Evolutionary conservation across 2,329 filamentous ascomycete genomes (phyloP).

Genomic region (Xenoacremonium recifei): DNA sequence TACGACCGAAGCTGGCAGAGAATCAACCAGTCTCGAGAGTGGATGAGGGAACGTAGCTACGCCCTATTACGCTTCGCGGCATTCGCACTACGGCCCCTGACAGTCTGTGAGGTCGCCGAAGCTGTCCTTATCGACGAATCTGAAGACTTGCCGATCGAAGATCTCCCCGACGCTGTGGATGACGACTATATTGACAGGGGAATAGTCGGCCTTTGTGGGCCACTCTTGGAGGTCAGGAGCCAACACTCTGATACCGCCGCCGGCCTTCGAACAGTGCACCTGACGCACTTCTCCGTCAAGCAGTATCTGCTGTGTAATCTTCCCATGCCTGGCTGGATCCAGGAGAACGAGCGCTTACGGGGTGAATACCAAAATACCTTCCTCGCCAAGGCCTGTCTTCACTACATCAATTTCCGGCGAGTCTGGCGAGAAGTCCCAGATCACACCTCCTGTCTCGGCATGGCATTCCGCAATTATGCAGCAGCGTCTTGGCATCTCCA

Average conservation of each 20-base stretch:
- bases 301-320: constrained; percentile 15
- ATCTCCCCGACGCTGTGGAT: constrained; percentile 25
- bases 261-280: constrained; percentile 2
- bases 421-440: constrained; percentile 1
- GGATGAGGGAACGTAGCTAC: constrained; percentile 21
- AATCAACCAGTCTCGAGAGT: constrained; percentile 11
- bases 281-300: constrained; percentile 20
- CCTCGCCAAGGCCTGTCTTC: constrained; percentile 1
- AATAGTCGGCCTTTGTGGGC: constrained; percentile 27
- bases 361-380: not conserved
- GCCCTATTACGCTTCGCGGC: constrained; percentile 29
- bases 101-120: constrained; percentile 20
- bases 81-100: constrained; percentile 21
- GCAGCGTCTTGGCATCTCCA: constrained; percentile 2
- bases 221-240: constrained; percentile 26
- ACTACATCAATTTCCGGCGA: constrained; percentile 1
- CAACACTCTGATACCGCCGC: accelerated
- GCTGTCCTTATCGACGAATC: constrained; percentile 21
- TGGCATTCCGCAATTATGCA: constrained; percentile 2
- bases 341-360: not conserved
- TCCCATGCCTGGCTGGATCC: too few relatives aligned
- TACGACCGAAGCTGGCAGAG: constrained; percentile 31
- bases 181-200: constrained; percentile 28
- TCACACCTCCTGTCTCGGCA: not conserved
- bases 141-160: constrained; percentile 15